Conservation (phyloP, 2,329 filamentous ascomycete species). For the Pseudogymnoascus pannorum region DNA sequence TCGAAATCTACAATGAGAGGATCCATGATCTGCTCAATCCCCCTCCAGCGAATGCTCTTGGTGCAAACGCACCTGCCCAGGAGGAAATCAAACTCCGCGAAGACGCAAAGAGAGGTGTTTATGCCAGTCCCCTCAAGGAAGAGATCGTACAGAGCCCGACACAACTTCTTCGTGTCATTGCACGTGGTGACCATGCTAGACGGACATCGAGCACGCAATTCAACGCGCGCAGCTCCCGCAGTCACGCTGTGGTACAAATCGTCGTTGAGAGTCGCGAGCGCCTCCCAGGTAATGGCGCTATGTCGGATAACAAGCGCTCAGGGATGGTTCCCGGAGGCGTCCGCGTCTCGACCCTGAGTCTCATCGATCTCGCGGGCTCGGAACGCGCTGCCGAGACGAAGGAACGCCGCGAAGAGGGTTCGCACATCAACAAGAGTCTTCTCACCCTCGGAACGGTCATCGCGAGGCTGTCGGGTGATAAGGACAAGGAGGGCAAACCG, state of each 20-base stretch:
- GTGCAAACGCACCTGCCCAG: slow-evolving; percentile 49
- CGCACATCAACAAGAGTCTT: slow-evolving; percentile 97
- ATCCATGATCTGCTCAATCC: slow-evolving; percentile 89
- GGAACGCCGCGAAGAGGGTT: slow-evolving; percentile 86
- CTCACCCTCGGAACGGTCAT: slow-evolving; percentile 94
- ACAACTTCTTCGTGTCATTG: slow-evolving; percentile 88
- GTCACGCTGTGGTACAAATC: slow-evolving; percentile 97
- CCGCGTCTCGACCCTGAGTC: slow-evolving; percentile 84
- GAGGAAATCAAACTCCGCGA: slow-evolving; percentile 97
- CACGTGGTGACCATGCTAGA: slow-evolving; percentile 83
- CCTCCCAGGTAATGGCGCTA: slow-evolving; percentile 44
- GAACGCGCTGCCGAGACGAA: slow-evolving; percentile 95
- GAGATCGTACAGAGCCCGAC: slow-evolving; percentile 98
- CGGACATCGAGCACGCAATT: slow-evolving; percentile 93
- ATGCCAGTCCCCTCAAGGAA: slow-evolving; percentile 91
- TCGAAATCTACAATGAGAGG: slow-evolving; percentile 98
- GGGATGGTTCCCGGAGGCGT: slow-evolving; percentile 77
- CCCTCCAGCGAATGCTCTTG: slow-evolving; percentile 50
- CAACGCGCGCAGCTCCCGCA: slow-evolving; percentile 92
- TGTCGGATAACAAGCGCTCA: slow-evolving; percentile 56
- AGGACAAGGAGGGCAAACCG: slow-evolving; percentile 68
- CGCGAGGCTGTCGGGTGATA: slow-evolving; percentile 79
- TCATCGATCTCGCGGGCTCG: slow-evolving; percentile 94
- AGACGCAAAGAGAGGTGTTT: slow-evolving; percentile 92
- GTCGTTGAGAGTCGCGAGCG: slow-evolving; percentile 95